A percentile compares a stretch with the other conserved stretches of the same genome.
Conservation (phyloP, 2,329 filamentous ascomycete species). For the Pseudohalonectria lignicola region DNA sequence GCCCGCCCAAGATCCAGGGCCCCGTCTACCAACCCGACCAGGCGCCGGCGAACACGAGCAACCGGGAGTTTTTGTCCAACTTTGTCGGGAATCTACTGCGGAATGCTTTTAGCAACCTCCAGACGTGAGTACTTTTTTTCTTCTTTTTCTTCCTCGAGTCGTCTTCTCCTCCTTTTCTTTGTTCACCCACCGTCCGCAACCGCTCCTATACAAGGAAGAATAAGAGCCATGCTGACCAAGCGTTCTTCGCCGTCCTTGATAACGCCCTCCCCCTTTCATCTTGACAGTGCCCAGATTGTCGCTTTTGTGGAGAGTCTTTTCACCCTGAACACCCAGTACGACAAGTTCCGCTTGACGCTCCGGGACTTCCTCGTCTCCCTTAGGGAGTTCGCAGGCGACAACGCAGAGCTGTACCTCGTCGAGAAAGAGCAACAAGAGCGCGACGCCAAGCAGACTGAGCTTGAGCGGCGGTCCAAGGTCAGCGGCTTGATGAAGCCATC, state of each 20-base stretch:
- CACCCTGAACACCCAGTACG: slow-evolving; percentile 74
- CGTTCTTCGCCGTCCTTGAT: not conserved
- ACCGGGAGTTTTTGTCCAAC: slow-evolving; percentile 80
- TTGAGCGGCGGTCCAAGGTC: slow-evolving; percentile 87
- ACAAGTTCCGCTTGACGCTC: slow-evolving; percentile 90
- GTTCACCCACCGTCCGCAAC: not conserved
- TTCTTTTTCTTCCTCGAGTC: not conserved
- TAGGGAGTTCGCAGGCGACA: slow-evolving; percentile 94
- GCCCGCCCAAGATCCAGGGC: slow-evolving; percentile 75
- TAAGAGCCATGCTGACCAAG: no score
- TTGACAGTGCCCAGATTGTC: slow-evolving; percentile 66
- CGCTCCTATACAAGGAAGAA: no score
- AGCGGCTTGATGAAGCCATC: slow-evolving; percentile 93
- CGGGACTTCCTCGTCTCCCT: slow-evolving; percentile 96
- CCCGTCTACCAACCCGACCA: slow-evolving; percentile 83
- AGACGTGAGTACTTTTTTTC: slow-evolving; percentile 51
- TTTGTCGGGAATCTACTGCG: slow-evolving; percentile 79
- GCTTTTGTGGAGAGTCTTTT: slow-evolving; percentile 87
- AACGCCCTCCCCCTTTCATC: slow-evolving; percentile 20
- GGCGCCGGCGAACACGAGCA: slow-evolving; percentile 70
- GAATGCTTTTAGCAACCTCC: slow-evolving; percentile 87
- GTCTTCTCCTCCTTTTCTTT: slow-evolving; percentile 5
- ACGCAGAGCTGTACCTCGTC: slow-evolving; percentile 83
- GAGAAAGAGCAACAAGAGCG: slow-evolving; percentile 89
- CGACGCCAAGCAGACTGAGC: slow-evolving; percentile 77